Evolutionary conservation across 2,329 filamentous ascomycete species (phyloP), one percentile per base, ranked within the genome.

Genomic region (Aplosporella prunicola): DNA sequence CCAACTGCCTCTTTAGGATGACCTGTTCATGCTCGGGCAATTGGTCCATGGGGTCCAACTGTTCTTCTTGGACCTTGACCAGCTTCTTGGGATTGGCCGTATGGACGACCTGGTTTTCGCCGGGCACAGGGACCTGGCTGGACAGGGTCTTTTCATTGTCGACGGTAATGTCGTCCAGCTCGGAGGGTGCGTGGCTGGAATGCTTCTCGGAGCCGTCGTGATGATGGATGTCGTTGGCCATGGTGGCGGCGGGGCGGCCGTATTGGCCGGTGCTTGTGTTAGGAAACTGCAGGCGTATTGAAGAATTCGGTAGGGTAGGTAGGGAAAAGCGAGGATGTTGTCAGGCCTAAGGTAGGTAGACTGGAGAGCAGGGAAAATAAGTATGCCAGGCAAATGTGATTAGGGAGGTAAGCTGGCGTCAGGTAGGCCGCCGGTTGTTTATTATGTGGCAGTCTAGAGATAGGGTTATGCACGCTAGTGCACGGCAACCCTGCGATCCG

Each of bases 1-100:
- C 63, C 44, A 87, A 68, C 60, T 91, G 84, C 41, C 65, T 68
- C 55, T 71, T 77, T 43, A 91, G 62, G 37, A 89, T 72, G 14
- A 70, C 66, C 36, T 72, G 77, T 58, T 89, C 80, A 41, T 79
- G 54, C 7, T 71, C 58, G 2, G 80, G 73, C 3, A 88, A 66
- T 53, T 84, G 74, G 17, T 64, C 63, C 51, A 75, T 78, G 3
- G 72, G 63, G 49, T 77, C 72, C 35, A 72, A 65, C 3, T 64
- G 51, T 26, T 67, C 64, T 13, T 61, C 55, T 9, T 53, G 39
- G 11, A 52, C 52, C 31, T 60, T 52, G 20, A 50, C 45, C 13
- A 50, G 43, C 24, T 48, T 5, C 5, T 27, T 11, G n/a, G 37
- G n/a, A 24, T 28, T 18, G 9, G 32, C 22, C 4, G 20, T 26